Conservation (phyloP, 768 basidiomycete species). For the Pleurotus djamor region DNA sequence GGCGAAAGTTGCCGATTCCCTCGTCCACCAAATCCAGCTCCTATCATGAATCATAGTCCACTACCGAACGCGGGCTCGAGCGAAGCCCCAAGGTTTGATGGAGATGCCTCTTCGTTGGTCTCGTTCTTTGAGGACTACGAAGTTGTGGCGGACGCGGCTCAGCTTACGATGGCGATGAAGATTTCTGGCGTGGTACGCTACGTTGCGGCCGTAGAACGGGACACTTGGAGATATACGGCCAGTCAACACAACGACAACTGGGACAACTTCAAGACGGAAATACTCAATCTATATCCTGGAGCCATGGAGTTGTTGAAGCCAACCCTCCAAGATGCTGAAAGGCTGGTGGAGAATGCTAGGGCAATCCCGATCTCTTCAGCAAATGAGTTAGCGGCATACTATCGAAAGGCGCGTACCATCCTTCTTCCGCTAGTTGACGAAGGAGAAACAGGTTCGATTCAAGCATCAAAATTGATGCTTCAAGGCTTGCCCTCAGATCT, state of each 20-base stretch:
- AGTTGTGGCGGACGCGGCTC: neutral
- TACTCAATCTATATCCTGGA: neutral
- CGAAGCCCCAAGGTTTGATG: neutral
- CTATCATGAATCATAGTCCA: neutral
- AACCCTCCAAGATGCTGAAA: neutral
- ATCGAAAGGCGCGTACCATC: neutral
- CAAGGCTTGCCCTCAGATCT: neutral
- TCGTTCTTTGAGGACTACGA: neutral
- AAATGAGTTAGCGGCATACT: neutral
- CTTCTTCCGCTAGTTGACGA: neutral
- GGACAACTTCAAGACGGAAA: neutral
- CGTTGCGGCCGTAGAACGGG: neutral
- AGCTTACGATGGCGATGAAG: neutral
- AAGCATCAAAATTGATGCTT: neutral
- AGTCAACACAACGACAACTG: neutral
- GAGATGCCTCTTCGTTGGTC: neutral
- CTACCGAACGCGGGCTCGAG: neutral
- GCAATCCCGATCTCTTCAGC: neutral
- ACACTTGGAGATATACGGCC: neutral
- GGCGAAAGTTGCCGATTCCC: neutral
- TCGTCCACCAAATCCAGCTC: neutral
- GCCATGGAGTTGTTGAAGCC: neutral
- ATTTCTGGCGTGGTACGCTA: neutral
- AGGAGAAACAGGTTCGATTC: neutral
- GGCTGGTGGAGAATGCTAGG: neutral